These are phyloP conservation scores for Ceratobasidium sp. DNA, from an alignment of 1,284 basidiomycete genomes.

Conservation along the genomic window DNA sequence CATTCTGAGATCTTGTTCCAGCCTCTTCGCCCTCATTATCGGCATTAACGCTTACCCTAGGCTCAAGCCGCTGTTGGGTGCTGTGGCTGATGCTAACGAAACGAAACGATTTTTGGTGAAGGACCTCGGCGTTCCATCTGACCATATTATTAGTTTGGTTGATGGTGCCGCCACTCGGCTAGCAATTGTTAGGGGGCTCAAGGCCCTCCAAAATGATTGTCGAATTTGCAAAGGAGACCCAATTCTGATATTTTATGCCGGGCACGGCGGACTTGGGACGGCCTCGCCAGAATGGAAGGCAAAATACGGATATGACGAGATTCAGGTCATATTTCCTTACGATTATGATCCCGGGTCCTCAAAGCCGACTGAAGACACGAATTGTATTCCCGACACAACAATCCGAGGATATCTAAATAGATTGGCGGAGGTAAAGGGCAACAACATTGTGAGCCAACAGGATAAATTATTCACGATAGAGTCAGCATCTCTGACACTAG, in stretches of 20 bases:
- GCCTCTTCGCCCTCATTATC: constrained; percentile 29
- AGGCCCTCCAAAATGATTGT: neutral
- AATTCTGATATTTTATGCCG: constrained; percentile 33
- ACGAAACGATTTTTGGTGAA: neutral
- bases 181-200: neutral
- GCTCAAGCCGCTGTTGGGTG: neutral
- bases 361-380: neutral
- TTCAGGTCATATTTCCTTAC: constrained; percentile 31
- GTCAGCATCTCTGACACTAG: no score
- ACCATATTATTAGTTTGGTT: neutral
- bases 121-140: constrained; percentile 1
- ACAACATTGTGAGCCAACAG: constrained; percentile 29
- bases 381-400: constrained; percentile 10
- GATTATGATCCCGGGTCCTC: neutral
- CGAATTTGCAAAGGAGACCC: constrained; percentile 6
- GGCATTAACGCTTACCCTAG: constrained; percentile 26
- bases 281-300: constrained; percentile 10
- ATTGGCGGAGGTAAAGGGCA: constrained; percentile 1
- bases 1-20: no score
- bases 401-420: constrained; percentile 5
- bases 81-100: constrained; percentile 3
- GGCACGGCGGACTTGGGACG: constrained; percentile 10
- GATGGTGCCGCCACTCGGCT: constrained; percentile 1
- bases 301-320: neutral
- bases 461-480: no score